Evolutionary conservation across 768 basidiomycete species (phyloP).

Genomic region (Russula abietina): DNA sequence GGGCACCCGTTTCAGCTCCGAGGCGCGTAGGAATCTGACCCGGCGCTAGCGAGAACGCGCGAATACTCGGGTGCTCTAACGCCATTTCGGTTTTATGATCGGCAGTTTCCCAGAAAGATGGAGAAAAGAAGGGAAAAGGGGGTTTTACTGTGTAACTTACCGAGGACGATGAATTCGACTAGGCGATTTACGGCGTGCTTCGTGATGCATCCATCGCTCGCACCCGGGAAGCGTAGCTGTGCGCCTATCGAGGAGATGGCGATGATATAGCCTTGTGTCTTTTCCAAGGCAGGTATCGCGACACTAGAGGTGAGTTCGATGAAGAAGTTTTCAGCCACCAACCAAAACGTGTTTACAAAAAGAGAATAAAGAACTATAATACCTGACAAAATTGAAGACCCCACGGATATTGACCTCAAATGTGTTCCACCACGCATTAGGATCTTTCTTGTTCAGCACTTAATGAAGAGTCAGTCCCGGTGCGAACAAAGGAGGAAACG

Average conservation of each 20-base stretch:
- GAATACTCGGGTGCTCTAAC: constrained; percentile 5
- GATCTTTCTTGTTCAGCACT: constrained; percentile 12
- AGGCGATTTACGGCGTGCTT: constrained; percentile 14
- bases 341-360: background rate
- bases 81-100: background rate
- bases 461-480: background rate
- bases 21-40: constrained; percentile 4
- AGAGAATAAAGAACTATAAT: too few species aligned
- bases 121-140: background rate
- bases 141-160: background rate
- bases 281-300: background rate
- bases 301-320: background rate
- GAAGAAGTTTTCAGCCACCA: background rate
- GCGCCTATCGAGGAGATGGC: background rate
- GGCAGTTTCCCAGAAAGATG: background rate
- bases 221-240: constrained; percentile 1
- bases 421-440: constrained; percentile 13
- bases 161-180: constrained; percentile 10
- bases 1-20: background rate
- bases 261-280: background rate
- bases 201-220: background rate
- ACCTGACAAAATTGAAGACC: constrained; percentile 12
- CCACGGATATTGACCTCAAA: constrained; percentile 16
- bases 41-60: constrained; percentile 3
- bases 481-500: too few species aligned